Conservation (phyloP, 2,329 filamentous ascomycete species). For the Zopfia rhizophila region DNA sequence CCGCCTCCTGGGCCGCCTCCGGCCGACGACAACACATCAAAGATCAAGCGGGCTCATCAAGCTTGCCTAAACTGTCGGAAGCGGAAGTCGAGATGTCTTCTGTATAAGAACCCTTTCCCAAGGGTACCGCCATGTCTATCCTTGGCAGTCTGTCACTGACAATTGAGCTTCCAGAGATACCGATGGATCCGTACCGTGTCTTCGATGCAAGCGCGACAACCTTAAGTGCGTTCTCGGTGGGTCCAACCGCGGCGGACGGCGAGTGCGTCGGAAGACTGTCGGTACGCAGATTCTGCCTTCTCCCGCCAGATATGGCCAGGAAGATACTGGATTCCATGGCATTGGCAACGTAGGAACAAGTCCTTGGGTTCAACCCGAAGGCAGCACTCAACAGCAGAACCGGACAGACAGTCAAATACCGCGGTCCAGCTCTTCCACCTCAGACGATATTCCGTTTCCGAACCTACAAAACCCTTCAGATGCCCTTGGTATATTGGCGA, state of each 20-base stretch:
- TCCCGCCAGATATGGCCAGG: constrained; percentile 41
- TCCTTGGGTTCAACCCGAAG: constrained; percentile 39
- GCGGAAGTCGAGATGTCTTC: constrained; percentile 51
- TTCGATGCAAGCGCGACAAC: constrained; percentile 66
- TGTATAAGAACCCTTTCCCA: constrained; percentile 38
- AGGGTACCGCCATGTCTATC: background rate
- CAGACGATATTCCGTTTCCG: constrained; percentile 50
- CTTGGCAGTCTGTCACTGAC: background rate
- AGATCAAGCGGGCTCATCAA: constrained; percentile 37
- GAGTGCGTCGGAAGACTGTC: constrained; percentile 63
- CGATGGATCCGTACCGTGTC: constrained; percentile 64
- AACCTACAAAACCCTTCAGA: constrained; percentile 62
- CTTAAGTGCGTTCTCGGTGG: constrained; percentile 69
- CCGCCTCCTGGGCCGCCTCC: constrained; percentile 17
- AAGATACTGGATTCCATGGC: constrained; percentile 46
- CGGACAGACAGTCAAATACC: constrained; percentile 34
- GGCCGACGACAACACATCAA: constrained; percentile 25
- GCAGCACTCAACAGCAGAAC: constrained; percentile 28
- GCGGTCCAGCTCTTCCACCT: constrained; percentile 43
- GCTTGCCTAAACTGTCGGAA: constrained; percentile 50
- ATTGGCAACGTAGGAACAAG: constrained; percentile 50
- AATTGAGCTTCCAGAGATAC: constrained; percentile 50
- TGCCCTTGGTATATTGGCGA: constrained; percentile 59
- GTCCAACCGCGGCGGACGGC: constrained; percentile 68
- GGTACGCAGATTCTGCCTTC: constrained; percentile 36